Evolutionary conservation across 2,329 filamentous ascomycete genomes (phyloP), one percentile per base, ranked within the genome.

Genomic region (Scytalidium sp.): DNA sequence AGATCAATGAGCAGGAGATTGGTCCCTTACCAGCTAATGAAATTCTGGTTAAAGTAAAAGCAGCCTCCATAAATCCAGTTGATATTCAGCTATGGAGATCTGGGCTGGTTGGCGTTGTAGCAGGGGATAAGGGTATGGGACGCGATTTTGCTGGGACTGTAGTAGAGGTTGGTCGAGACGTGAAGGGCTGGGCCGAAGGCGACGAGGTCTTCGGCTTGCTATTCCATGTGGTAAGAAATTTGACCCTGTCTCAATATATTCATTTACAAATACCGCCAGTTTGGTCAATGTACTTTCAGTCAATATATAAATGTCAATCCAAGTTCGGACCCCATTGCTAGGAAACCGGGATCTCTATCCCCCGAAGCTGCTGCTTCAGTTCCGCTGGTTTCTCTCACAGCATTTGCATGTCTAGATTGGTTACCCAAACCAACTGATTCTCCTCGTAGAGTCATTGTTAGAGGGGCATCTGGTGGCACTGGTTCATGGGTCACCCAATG

Each of bases 331-430:
- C 58, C 61, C 10, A 46, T 63, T 40, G 57, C 55, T 19, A 59
- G 57, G 46, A 76, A 75, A 52, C 73, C 74, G 0, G 59, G 58
- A 10, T 64, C 62, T 22, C 48, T 75, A 4, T 68, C 69, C 2
- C 73, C 74, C 48, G 64, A 64, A 22, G 67, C 72, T 27, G 72
- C 73, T 21, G 70, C 72, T 11, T 70, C 70, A 1, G 64, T 75
- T 19, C 72, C 73, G 8, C 58, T 75, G n/a, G 70, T 70, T 10
- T 67, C 63, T 7, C 54, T 72, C 46, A 75, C 72, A 13, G 69
- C 70, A 1, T 62, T 73, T 20, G 50, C 60, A 10, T 60, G 60
- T 46, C 49, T 64, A 19, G 55, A 57, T 25, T 63, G 59, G 60
- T 47, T 64, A n/a, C 61, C 59, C 21, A 42, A 49, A 15, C 22